These are phyloP conservation scores for Ceriops decandra DNA, from an alignment of 345 rosid species.

Conservation along the genomic window DNA sequence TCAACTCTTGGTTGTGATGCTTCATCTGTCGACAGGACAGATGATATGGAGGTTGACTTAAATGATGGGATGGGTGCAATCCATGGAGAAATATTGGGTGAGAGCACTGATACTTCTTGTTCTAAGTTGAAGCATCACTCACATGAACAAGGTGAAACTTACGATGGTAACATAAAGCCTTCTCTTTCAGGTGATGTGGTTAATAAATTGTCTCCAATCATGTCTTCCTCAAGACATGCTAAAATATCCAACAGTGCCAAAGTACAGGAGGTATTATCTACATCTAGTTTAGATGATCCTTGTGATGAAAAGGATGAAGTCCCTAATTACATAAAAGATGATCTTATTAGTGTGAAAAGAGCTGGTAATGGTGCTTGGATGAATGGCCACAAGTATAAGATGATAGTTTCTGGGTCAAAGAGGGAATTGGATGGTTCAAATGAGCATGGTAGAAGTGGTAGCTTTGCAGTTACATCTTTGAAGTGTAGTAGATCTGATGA, in stretches of 20 bases:
- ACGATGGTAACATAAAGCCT: constrained; percentile 47
- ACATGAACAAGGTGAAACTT: constrained; percentile 32
- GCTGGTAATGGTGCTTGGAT: constrained; percentile 28
- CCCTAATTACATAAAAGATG: constrained; percentile 33
- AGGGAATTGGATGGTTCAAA: constrained; percentile 32
- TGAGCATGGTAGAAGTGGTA: constrained; percentile 30
- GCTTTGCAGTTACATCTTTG: constrained; percentile 12
- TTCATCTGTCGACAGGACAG: constrained; percentile 37
- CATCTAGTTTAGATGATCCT: constrained; percentile 27
- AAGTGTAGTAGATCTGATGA: constrained; percentile 7
- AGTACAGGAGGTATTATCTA: constrained; percentile 28
- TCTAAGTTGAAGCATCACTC: constrained; percentile 38
- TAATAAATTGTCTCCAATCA: constrained; percentile 30
- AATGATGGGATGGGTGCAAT: constrained; percentile 27
- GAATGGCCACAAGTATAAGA: constrained; percentile 43
- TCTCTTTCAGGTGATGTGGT: constrained; percentile 33
- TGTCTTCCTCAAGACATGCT: constrained; percentile 39
- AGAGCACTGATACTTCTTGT: constrained; percentile 32
- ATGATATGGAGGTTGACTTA: constrained; percentile 42
- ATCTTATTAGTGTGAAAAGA: constrained; percentile 27
- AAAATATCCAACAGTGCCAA: constrained; percentile 37
- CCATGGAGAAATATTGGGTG: constrained; percentile 33
- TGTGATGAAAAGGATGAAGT: constrained; percentile 34
- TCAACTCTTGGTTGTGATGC: constrained; percentile 30
- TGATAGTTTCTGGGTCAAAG: constrained; percentile 27